Conservation (phyloP, 208 protist genomes). For the Acanthamoeba lenticulata region DNA sequence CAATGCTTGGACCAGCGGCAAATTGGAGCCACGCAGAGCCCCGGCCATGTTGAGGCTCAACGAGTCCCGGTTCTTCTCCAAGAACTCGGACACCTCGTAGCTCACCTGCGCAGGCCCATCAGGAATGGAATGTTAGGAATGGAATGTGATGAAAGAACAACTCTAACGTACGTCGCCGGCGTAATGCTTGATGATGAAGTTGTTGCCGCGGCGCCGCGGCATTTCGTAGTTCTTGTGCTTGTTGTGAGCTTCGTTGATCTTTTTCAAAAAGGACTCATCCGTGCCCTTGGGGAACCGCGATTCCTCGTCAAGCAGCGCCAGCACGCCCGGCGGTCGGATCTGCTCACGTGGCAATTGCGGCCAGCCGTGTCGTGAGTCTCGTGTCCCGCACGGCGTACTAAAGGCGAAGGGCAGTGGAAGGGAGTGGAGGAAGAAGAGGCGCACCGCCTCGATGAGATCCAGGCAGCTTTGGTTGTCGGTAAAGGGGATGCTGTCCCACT, state of each 20-base stretch:
- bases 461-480: constrained; percentile 80
- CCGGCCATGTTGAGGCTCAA: constrained; percentile 78
- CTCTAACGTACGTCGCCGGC: constrained; percentile 74
- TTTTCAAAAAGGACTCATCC: constrained; percentile 76
- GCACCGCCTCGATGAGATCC: constrained; percentile 79
- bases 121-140: not conserved
- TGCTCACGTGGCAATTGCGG: not conserved
- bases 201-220: constrained; percentile 44
- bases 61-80: constrained; percentile 80
- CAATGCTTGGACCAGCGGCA: not conserved
- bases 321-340: constrained; percentile 67
- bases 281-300: constrained; percentile 80
- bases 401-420: too few relatives aligned
- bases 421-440: not conserved
- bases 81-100: constrained; percentile 89
- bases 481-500: constrained; percentile 78
- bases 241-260: constrained; percentile 77
- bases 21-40: constrained; percentile 87
- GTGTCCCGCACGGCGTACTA: too few relatives aligned
- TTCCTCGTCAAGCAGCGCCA: constrained; percentile 83
- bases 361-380: too few relatives aligned
- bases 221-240: constrained; percentile 66
- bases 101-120: constrained; percentile 44
- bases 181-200: constrained; percentile 86
- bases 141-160: not conserved